Base-by-base conservation (phyloP, 306 rosid species). In the Abrus pulchellus region DNA sequence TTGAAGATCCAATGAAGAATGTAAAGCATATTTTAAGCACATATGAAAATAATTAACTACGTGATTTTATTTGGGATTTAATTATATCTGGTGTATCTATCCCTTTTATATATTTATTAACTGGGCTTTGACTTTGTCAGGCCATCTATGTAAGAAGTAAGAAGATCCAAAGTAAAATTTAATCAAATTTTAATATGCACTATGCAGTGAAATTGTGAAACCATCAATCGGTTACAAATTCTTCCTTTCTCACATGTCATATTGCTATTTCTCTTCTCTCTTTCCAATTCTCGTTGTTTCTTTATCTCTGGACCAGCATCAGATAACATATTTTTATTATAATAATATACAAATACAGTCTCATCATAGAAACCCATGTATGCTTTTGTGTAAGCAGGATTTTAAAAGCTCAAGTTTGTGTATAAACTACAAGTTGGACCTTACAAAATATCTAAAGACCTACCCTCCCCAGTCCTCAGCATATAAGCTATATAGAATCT, bases 371-470 rank as follows among this genome's bases (percentile, higher is more conserved):
- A 45, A 9, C 55, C 38, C 41, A 7, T 1, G 14, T 14, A 71
- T 36, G 14, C 63, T 36, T 36, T 34, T 49, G 11, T 11, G 13
- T n/a, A 59, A 28, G 36, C 41, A 76, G 74, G n/a, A 48, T 47
- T 63, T 49, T 76, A 64, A 36, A 72, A 72, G 20, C 38, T 34
- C 67, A 29, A 5, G 52, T 74, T 59, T 74, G 49, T 29, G 33
- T 29, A 43, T n/a, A 29, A 74, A 59, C 49, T 34, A 72, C 20
- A 53, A 36, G 29, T 13, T 44, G 38, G 40, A 72, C 40, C 50
- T 9, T 53, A 40, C 20, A 43, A 41, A 43, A 74, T 28, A 44
- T 75, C 57, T 30, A 33, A 75, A 20, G 33, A 63, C 29, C 32
- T 60, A 9, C 38, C 72, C 27, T 76, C 8, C 40, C 50, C 12